Base-by-base conservation (phyloP, 441 rosid genomes). In the Capsella rubella region DNA sequence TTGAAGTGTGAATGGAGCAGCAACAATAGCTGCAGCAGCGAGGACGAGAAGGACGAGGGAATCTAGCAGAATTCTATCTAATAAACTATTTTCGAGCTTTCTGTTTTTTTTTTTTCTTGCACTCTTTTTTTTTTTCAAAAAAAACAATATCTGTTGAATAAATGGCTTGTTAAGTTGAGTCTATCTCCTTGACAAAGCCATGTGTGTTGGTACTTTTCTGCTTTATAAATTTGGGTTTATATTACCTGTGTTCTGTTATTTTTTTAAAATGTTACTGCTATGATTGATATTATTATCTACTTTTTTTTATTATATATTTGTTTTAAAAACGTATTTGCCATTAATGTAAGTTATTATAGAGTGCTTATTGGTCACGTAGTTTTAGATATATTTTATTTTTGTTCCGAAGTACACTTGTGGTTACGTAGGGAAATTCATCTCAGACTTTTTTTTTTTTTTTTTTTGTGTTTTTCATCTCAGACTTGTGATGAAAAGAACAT, bases 1-100 rank as follows among this genome's bases (percentile, higher is more conserved):
- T 80, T 78, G 70, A 81, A 78, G 67, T 81, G 77, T 65, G 61
- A 52, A 4, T 78, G 80, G 82, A 78, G 78, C 74, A 80, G 65
- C 80, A 77, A 53, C 77, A 71, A 43, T 21, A 77, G 77, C 79
- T 78, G 75, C 72, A 67, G 66, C 77, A 82, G 76, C 34, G 73
- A 72, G 77, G 79, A 73, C 55, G 77, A 79, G 83, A 77, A 77
- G 77, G 77, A 79, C 37, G 75, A 82, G 82, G 77, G 78, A 73
- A 64, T 35, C 74, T 63, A 63, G 77, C 75, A 66, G 78, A 74
- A 71, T 16, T 62, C 29, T 69, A 27, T 16, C 27, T 52, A 13
- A 52, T n/a, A 16, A 67, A 25, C 25, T 75, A 16, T 34, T 75
- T 74, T 62, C 57, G 67, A 69, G 45, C 59, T 62, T 35, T 75